These are phyloP conservation scores for Penicillium aurantiogriseum DNA, from an alignment of 2,329 filamentous ascomycete genomes.

Conservation along the genomic window DNA sequence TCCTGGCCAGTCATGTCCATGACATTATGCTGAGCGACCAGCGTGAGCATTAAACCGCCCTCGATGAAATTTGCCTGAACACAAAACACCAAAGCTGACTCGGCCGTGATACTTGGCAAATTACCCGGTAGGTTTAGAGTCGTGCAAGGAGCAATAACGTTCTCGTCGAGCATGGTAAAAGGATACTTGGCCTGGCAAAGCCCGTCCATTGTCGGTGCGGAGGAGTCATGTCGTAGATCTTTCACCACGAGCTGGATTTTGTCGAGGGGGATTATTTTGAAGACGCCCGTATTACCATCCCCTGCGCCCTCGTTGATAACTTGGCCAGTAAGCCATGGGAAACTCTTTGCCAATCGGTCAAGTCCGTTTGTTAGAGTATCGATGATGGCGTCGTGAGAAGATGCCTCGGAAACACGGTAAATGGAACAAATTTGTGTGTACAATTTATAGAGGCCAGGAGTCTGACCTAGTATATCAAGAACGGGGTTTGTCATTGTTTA, in stretches of 20 bases:
- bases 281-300: conserved; percentile 32
- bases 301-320: conserved; percentile 38
- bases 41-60: conserved; percentile 52
- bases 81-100: conserved; percentile 44
- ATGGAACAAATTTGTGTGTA: conserved; percentile 20
- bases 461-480: conserved; percentile 15
- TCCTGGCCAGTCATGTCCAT: conserved; percentile 55
- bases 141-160: conserved; percentile 43
- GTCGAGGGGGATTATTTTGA: conserved; percentile 40
- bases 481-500: not conserved
- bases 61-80: conserved; percentile 51
- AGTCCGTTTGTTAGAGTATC: conserved; percentile 14
- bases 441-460: conserved; percentile 12
- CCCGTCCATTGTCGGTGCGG: conserved; percentile 39
- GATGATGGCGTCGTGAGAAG: conserved; percentile 9
- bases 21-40: conserved; percentile 49
- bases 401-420: conserved; percentile 6
- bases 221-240: conserved; percentile 41
- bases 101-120: conserved; percentile 24
- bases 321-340: conserved; percentile 35
- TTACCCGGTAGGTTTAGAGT: conserved; percentile 31
- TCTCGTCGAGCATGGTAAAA: conserved; percentile 50
- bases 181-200: conserved; percentile 46
- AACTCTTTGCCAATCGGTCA: conserved; percentile 7
- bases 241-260: conserved; percentile 44